Conservation (phyloP, 179 eudicot species). For the Beta lomatogona region DNA sequence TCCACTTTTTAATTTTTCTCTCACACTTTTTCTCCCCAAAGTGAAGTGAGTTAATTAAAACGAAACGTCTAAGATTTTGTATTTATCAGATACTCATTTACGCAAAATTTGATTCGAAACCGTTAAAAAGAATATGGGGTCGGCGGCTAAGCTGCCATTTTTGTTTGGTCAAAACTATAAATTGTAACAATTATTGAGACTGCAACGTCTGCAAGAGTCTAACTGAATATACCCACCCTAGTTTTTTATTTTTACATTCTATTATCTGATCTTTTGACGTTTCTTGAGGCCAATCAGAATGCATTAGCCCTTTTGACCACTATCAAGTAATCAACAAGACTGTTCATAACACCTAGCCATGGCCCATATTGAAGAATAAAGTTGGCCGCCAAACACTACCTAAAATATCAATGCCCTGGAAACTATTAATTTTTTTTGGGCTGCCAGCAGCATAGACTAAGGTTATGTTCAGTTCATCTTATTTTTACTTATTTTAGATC, state of each 20-base stretch:
- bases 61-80: no score
- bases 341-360: no score
- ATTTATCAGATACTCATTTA: no score
- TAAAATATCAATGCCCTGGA: neutral
- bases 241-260: neutral
- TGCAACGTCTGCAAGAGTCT: neutral
- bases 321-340: neutral
- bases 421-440: neutral
- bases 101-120: no score
- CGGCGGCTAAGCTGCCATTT: constrained; percentile 15
- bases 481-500: no score
- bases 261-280: neutral
- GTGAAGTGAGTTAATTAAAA: no score
- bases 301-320: neutral
- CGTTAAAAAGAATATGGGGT: no score
- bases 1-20: no score
- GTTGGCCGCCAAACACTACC: neutral
- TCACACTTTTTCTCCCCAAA: no score
- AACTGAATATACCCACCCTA: neutral
- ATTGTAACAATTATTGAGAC: neutral
- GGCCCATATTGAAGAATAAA: neutral
- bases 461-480: no score
- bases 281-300: neutral
- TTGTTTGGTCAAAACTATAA: neutral
- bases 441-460: neutral